Conservation (phyloP, 768 basidiomycete species). For the Lactarius pseudohatsudake region DNA sequence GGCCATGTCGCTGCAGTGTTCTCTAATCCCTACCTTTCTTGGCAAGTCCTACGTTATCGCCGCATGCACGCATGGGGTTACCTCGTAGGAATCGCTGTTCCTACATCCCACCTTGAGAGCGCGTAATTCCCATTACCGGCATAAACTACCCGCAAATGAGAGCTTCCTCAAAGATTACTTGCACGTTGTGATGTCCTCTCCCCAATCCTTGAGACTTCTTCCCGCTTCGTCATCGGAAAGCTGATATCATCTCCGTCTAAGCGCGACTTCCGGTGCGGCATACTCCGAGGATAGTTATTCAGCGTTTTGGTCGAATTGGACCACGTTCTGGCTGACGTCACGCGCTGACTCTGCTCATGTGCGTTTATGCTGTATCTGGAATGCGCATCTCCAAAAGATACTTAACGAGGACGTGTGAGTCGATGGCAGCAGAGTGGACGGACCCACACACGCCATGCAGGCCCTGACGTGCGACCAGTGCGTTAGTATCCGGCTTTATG, state of each 20-base stretch:
- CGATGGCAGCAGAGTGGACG: slow-evolving; percentile 10
- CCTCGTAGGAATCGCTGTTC: slow-evolving; percentile 19
- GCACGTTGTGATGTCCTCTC: slow-evolving; percentile 23
- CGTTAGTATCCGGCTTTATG: neutral
- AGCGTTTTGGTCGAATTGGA: slow-evolving; percentile 10
- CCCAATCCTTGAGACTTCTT: slow-evolving; percentile 3
- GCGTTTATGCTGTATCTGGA: slow-evolving; percentile 14
- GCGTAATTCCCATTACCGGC: slow-evolving; percentile 7
- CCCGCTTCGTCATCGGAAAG: slow-evolving; percentile 23
- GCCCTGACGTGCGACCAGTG: neutral
- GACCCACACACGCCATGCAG: neutral
- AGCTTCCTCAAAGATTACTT: slow-evolving; percentile 20
- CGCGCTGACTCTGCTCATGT: neutral
- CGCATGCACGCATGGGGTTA: slow-evolving; percentile 12
- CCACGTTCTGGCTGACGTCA: slow-evolving; percentile 29
- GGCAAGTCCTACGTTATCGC: slow-evolving; percentile 22
- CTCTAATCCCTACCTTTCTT: slow-evolving; percentile 18
- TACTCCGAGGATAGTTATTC: slow-evolving; percentile 4
- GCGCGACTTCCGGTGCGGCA: slow-evolving; percentile 19
- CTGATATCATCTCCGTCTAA: slow-evolving; percentile 27
- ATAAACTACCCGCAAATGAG: slow-evolving; percentile 18
- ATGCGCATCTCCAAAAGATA: neutral
- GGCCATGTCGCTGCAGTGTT: slow-evolving; percentile 19
- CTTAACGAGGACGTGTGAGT: neutral
- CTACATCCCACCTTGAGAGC: neutral